A percentile compares a stretch with the other conserved stretches of the same genome.
Conservation (phyloP, 352 stramenopile genomes). For the Pythium rishiriense region DNA sequence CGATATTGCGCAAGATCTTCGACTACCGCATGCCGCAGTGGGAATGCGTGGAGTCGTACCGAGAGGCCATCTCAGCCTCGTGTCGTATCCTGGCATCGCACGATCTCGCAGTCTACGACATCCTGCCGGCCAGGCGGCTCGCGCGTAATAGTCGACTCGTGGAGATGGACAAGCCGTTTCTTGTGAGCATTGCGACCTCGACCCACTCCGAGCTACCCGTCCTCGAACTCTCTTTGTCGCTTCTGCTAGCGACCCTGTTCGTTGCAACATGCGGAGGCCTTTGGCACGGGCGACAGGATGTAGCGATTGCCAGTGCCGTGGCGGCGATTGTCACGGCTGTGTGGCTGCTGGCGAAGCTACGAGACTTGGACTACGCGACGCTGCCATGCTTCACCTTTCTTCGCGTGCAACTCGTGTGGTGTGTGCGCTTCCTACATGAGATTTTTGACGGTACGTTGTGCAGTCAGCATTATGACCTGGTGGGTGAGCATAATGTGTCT, state of each 20-base stretch:
- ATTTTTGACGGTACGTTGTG: slow-evolving; percentile 50
- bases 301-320: not conserved
- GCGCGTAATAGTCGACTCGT: slow-evolving; percentile 47
- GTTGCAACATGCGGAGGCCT: not conserved
- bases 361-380: slow-evolving; percentile 62
- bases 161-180: slow-evolving; percentile 60
- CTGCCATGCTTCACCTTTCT: slow-evolving; percentile 36
- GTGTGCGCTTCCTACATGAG: slow-evolving; percentile 45
- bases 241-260: slow-evolving; percentile 19
- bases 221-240: slow-evolving; percentile 27
- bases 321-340: slow-evolving; percentile 25
- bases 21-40: slow-evolving; percentile 68
- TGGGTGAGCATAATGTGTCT: too few species aligned
- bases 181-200: slow-evolving; percentile 70
- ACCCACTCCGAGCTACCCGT: slow-evolving; percentile 41
- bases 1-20: slow-evolving; percentile 40
- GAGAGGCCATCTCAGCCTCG: slow-evolving; percentile 34
- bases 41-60: slow-evolving; percentile 33
- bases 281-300: not conserved
- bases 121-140: slow-evolving; percentile 48
- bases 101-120: slow-evolving; percentile 53
- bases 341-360: slow-evolving; percentile 37
- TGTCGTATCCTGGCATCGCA: slow-evolving; percentile 38
- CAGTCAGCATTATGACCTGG: not conserved
- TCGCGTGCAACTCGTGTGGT: slow-evolving; percentile 39